Evolutionary conservation across 441 rosid species (phyloP).

Genomic region (Manihot esculenta): DNA sequence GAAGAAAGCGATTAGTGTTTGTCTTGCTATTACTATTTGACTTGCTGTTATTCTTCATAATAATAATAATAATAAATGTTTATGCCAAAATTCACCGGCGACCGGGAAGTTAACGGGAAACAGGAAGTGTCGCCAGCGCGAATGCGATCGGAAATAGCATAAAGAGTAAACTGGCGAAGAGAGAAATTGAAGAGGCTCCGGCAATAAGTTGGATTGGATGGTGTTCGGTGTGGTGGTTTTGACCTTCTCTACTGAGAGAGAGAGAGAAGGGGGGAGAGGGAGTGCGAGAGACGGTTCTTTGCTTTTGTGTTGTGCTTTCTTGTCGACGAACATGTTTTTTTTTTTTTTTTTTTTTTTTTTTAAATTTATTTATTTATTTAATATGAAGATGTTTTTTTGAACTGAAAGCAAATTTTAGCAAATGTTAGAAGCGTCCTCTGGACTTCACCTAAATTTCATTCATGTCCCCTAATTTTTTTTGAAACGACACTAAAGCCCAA

Average conservation of each 20-base stretch:
- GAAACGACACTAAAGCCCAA: neutral
- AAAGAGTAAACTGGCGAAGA: conserved; percentile 10
- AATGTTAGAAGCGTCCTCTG: conserved; percentile 6
- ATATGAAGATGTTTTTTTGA: too few species aligned
- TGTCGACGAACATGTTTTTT: conserved; percentile 4
- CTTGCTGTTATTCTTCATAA: conserved; percentile 66
- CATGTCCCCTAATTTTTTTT: neutral
- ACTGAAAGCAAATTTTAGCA: conserved; percentile 12
- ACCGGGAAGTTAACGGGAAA: conserved; percentile 58
- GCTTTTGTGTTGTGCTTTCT: conserved; percentile 29
- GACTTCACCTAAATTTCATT: neutral
- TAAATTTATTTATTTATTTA: too few species aligned
- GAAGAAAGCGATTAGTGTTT: conserved; percentile 60
- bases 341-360: too few species aligned
- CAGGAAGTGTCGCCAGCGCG: conserved; percentile 4
- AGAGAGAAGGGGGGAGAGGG: too few species aligned
- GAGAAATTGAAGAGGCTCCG: conserved; percentile 4
- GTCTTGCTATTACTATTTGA: conserved; percentile 27
- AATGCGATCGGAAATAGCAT: conserved; percentile 48
- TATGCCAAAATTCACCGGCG: conserved; percentile 37
- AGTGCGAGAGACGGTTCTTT: conserved; percentile 31
- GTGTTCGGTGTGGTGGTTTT: conserved; percentile 34
- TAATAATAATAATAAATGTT: conserved; percentile 17
- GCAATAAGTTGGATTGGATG: conserved; percentile 13
- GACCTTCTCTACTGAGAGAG: conserved; percentile 34